These are phyloP conservation scores for Phytophthora citrophthora DNA, from an alignment of 352 stramenopile genomes.

Conservation along the genomic window DNA sequence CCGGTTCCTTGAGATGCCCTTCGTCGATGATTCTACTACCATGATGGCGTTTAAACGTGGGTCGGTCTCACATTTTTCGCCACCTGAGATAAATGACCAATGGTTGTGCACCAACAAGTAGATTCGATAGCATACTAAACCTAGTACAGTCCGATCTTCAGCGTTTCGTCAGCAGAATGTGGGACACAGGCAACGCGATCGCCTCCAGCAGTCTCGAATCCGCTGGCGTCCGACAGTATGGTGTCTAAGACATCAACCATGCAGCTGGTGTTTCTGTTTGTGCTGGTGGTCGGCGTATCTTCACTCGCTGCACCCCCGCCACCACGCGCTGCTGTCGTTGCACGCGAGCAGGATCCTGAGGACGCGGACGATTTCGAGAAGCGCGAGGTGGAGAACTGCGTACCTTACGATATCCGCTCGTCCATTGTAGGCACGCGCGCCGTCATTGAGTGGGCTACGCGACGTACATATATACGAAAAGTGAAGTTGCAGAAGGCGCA, in stretches of 20 bases:
- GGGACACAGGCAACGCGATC: too few species aligned
- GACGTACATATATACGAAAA: constrained; percentile 74
- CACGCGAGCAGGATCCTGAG: constrained; percentile 49
- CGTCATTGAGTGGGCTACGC: constrained; percentile 76
- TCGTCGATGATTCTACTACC: too few species aligned
- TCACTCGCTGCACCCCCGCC: constrained; percentile 1
- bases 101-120: not conserved
- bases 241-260: not conserved
- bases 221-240: constrained; percentile 7
- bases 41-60: too few species aligned
- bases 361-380: constrained; percentile 70
- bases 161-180: not conserved
- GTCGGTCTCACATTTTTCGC: too few species aligned
- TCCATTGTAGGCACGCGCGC: constrained; percentile 58
- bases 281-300: constrained; percentile 1
- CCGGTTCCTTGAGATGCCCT: too few species aligned
- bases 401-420: constrained; percentile 80
- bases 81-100: not conserved
- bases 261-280: constrained; percentile 8
- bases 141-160: constrained; percentile 7
- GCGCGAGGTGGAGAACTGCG: constrained; percentile 86
- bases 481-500: constrained; percentile 59
- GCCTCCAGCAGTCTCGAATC: constrained; percentile 20
- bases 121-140: constrained; percentile 16
- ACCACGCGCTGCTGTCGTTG: constrained; percentile 19